These are phyloP conservation scores for Extremus antarcticus DNA, from an alignment of 495 filamentous ascomycete species.

Conservation along the genomic window DNA sequence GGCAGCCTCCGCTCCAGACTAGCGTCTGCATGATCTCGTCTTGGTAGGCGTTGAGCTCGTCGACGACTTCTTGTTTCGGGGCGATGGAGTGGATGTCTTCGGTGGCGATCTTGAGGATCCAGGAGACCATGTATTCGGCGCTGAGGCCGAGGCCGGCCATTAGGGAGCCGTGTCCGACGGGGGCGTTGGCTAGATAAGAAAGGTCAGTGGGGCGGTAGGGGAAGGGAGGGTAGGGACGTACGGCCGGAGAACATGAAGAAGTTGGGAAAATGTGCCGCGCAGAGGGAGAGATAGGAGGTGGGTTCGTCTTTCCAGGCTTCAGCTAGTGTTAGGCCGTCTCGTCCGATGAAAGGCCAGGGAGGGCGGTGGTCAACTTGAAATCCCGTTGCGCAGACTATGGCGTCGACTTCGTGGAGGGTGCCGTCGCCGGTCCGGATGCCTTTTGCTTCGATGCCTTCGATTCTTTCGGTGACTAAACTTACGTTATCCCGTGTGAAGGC, in stretches of 20 bases:
- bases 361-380: constrained; percentile 26
- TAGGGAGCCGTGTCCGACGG: constrained; percentile 26
- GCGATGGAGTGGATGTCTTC: constrained; percentile 34
- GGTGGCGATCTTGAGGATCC: constrained; percentile 38
- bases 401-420: constrained; percentile 24
- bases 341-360: constrained; percentile 24
- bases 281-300: constrained; percentile 25
- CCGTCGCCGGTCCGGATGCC: constrained; percentile 26
- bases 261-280: constrained; percentile 25
- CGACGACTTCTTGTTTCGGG: constrained; percentile 18
- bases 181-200: constrained; percentile 14
- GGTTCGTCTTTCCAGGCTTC: constrained; percentile 23
- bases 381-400: constrained; percentile 30
- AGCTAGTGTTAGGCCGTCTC: constrained; percentile 16
- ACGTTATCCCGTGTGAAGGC: constrained; percentile 27
- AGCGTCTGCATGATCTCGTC: constrained; percentile 22
- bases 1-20: constrained; percentile 20
- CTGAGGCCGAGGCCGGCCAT: constrained; percentile 37
- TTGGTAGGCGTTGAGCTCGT: constrained; percentile 18
- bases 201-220: neutral
- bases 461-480: constrained; percentile 20
- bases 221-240: neutral
- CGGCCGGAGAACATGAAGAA: constrained; percentile 29
- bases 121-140: constrained; percentile 42
- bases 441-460: constrained; percentile 18